Conservation (phyloP, 208 protist genomes). For the Wallacemonas sp. region DNA sequence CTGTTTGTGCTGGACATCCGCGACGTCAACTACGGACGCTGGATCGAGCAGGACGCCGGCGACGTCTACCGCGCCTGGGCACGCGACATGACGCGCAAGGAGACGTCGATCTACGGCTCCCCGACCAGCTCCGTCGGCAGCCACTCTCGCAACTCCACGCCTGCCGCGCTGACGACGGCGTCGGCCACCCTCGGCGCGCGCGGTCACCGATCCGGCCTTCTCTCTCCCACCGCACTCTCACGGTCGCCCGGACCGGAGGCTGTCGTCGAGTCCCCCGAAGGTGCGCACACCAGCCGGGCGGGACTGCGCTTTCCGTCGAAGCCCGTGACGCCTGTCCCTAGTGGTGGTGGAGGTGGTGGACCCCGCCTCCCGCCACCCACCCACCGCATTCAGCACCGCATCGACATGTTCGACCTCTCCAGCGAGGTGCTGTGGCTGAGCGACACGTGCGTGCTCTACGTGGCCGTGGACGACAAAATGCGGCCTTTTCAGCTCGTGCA, state of each 20-base stretch:
- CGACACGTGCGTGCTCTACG: slow-evolving; percentile 45
- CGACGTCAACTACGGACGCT: slow-evolving; percentile 53
- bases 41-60: slow-evolving; percentile 37
- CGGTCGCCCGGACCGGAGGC: no score
- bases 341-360: no score
- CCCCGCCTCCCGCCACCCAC: slow-evolving; percentile 16
- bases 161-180: not conserved
- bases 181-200: not conserved
- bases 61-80: slow-evolving; percentile 39
- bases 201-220: not conserved
- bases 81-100: slow-evolving; percentile 22
- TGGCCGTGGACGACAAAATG: slow-evolving; percentile 56
- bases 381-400: slow-evolving; percentile 40
- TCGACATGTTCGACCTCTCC: slow-evolving; percentile 61
- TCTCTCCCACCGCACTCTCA: no score
- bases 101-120: slow-evolving; percentile 48
- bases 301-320: slow-evolving; percentile 11
- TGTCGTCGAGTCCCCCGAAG: no score
- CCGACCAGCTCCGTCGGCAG: slow-evolving; percentile 7
- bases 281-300: no score
- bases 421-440: slow-evolving; percentile 64
- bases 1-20: slow-evolving; percentile 54
- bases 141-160: not conserved
- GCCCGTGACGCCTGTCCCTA: not conserved
- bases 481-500: slow-evolving; percentile 56